These are phyloP conservation scores for Bacterosira constricta DNA, from an alignment of 108 stramenopile genomes.

Conservation along the genomic window DNA sequence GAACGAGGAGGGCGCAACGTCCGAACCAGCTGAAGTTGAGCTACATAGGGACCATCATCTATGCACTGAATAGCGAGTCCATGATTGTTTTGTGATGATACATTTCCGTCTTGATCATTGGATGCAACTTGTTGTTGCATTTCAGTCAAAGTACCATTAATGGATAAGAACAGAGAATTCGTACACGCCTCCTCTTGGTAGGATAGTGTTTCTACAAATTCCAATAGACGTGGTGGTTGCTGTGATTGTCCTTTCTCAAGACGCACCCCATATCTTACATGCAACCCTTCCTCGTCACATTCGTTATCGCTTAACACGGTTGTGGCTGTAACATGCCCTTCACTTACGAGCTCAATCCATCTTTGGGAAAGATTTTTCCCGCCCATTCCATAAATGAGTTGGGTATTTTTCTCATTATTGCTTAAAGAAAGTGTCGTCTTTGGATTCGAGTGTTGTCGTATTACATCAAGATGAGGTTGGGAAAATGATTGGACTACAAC, in stretches of 20 bases:
- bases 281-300: not conserved
- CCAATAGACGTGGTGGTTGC: not conserved
- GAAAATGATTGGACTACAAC: not conserved
- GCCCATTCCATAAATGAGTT: constrained; percentile 4
- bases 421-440: not conserved
- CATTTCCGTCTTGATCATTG: not conserved
- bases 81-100: not conserved
- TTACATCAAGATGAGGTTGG: not conserved
- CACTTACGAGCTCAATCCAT: constrained; percentile 12
- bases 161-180: too few relatives aligned
- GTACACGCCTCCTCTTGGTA: not conserved
- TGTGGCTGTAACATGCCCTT: constrained; percentile 6
- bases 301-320: not conserved
- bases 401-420: not conserved
- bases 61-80: constrained; percentile 25
- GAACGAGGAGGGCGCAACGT: constrained; percentile 65
- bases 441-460: not conserved
- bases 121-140: constrained; percentile 24
- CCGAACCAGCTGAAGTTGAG: constrained; percentile 61
- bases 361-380: constrained; percentile 1
- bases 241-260: not conserved
- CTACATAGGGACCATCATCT: constrained; percentile 41
- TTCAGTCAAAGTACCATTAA: constrained; percentile 46
- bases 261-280: constrained; percentile 2
- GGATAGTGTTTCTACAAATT: constrained; percentile 3